Evolutionary conservation across 805 yeast genomes (phyloP), one percentile per base, ranked within the genome.

Genomic region (Millerozyma acaciae): DNA sequence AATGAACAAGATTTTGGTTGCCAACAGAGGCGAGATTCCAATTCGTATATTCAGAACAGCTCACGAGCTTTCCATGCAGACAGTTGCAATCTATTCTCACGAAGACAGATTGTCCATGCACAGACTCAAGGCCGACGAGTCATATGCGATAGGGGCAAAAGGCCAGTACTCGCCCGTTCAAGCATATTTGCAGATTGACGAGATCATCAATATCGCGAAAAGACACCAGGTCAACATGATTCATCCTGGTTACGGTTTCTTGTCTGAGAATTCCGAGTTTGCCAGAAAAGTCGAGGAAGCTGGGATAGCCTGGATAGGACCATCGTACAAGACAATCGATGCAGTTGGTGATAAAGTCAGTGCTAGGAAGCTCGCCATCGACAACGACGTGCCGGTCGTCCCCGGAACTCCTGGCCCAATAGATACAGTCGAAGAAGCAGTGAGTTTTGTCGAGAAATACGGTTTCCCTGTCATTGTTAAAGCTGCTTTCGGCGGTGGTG

Each of bases 401-500:
- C 98, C 98, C 5, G 98, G 98, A 56, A 89, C 97, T 9, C 95
- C 94, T 6, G 98, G 97, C 25, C 97, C 98, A 43, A 88, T 93
- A 56, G 89, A 80, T 38, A 52, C 73, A 17, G 80, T 80, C 16
- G 80, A 72, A 37, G 87, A 90, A 51, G 97, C 97, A 21, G 51
- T 65, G 44, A 80, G 59, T 6, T 90, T 90, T 55, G 97, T 89
- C 22, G 75, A 66, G 28, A 55, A 87, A 64, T 75, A 90, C 61
- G 98, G 98, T 20, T 89, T 61, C 66, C 98, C 98, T 6, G 97
- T 93, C 30, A 90, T 90, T 64, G 88, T 90, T 66, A 90, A 90
- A 67, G 98, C 98, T 29, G 98, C 98, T 23, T 93, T 84, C 55
- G 98, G 98, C 60, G 98, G 98, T 68, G 98, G 98, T 73, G 98